Conservation (phyloP, 768 basidiomycete genomes). For the Crucibulum laeve region DNA sequence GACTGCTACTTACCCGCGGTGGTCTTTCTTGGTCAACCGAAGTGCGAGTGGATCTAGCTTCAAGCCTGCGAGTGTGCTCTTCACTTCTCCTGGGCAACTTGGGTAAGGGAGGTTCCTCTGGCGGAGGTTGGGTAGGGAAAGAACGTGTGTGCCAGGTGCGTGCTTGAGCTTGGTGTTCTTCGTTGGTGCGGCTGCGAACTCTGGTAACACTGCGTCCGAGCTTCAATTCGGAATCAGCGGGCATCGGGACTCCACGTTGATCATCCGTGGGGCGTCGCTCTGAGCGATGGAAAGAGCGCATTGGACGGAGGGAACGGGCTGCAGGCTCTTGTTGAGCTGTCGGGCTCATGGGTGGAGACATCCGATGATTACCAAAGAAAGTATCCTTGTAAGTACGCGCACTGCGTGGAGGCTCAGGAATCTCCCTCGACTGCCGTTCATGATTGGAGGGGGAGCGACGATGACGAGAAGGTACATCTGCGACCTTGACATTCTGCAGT, state of each 20-base stretch:
- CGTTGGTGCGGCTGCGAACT: constrained; percentile 15
- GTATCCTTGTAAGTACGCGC: not conserved
- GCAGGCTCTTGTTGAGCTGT: constrained; percentile 13
- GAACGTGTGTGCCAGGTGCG: constrained; percentile 8
- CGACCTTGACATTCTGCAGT: constrained; percentile 46
- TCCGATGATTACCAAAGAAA: not conserved
- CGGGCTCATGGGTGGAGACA: constrained; percentile 4
- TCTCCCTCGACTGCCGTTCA: constrained; percentile 6
- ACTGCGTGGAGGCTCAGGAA: not conserved
- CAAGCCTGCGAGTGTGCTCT: constrained; percentile 16
- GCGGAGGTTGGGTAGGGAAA: constrained; percentile 8
- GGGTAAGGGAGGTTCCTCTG: constrained; percentile 17
- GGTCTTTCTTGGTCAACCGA: constrained; percentile 10
- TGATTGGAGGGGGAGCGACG: constrained; percentile 8
- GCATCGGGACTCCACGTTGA: constrained; percentile 23
- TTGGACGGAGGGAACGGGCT: constrained; percentile 34
- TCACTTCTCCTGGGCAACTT: constrained; percentile 16
- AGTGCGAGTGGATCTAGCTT: constrained; percentile 14
- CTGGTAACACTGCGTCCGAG: constrained; percentile 33
- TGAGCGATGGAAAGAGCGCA: constrained; percentile 61
- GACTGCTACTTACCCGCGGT: not conserved
- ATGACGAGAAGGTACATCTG: constrained; percentile 15
- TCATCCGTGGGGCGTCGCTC: constrained; percentile 29
- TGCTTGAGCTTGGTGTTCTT: constrained; percentile 9
- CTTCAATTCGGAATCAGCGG: constrained; percentile 23